phyloP scores from a whole-genome alignment of 2,329 filamentous ascomycete species.

The Pyricularia grisea region DNA sequence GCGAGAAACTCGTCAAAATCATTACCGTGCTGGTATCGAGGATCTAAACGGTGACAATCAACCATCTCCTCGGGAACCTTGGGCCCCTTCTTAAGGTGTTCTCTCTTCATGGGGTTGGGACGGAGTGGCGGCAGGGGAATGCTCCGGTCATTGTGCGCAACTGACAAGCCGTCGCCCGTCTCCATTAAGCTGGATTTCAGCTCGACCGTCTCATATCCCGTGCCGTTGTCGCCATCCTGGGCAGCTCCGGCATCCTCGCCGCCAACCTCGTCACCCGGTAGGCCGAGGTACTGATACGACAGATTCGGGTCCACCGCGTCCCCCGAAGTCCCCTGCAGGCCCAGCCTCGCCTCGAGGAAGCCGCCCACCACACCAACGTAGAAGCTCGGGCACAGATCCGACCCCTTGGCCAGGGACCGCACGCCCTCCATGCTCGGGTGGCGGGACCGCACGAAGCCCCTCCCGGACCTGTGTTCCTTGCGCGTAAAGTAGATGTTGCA shows the following conservation, averaged over 20 bases:
- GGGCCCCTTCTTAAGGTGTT: not conserved
- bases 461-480: slow-evolving; percentile 11
- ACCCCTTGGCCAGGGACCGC: slow-evolving; percentile 37
- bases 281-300: not conserved
- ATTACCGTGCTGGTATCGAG: not conserved
- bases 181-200: slow-evolving; percentile 15
- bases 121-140: slow-evolving; percentile 13
- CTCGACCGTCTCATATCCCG: slow-evolving; percentile 11
- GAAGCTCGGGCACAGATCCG: slow-evolving; percentile 35
- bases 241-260: not conserved
- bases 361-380: slow-evolving; percentile 40
- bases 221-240: slow-evolving; percentile 5
- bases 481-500: slow-evolving; percentile 34
- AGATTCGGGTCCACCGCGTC: not conserved
- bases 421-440: slow-evolving; percentile 18
- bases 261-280: not conserved
- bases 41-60: not conserved
- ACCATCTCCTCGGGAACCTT: not conserved
- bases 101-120: not conserved
- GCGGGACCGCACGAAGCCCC: slow-evolving; percentile 5
- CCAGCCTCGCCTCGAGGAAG: slow-evolving; percentile 31
- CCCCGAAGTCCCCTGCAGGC: not conserved
- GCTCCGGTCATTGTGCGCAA: slow-evolving; percentile 8
- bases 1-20: not conserved
- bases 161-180: slow-evolving; percentile 17